A percentile compares a stretch with the other conserved stretches of the same genome.
Evolutionary conservation across 768 basidiomycete species (phyloP).

Genomic region (Gautieria morchelliformis): DNA sequence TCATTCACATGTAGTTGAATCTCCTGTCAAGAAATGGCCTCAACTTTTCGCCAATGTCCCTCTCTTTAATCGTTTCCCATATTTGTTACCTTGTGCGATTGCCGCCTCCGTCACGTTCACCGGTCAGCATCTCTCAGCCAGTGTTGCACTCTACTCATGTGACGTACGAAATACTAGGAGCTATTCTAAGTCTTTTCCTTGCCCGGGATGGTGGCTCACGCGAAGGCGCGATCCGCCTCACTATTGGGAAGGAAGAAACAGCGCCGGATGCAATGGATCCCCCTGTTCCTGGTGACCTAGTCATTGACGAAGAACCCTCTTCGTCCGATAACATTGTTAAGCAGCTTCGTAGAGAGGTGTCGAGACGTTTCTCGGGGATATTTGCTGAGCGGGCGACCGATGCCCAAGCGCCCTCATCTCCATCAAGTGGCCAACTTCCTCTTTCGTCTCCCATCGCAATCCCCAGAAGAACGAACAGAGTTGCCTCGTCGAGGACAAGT

Average conservation of each 20-base stretch:
- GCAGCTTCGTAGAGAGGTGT: conserved; percentile 33
- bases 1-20: conserved; percentile 46
- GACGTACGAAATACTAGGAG: conserved; percentile 40
- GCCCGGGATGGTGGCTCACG: conserved; percentile 86
- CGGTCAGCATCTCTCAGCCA: conserved; percentile 32
- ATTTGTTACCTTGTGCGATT: conserved; percentile 77
- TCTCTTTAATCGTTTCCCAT: conserved; percentile 75
- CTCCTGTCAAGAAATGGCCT: conserved; percentile 83
- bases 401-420: conserved; percentile 22
- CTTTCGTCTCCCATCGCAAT: conserved; percentile 30
- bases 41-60: conserved; percentile 51
- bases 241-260: conserved; percentile 54
- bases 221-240: conserved; percentile 74
- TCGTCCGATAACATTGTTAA: conserved; percentile 26
- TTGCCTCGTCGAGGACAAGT: conserved; percentile 38
- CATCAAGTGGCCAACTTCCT: conserved; percentile 31
- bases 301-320: conserved; percentile 54
- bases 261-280: conserved; percentile 27
- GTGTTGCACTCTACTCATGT: background rate
- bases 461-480: conserved; percentile 25
- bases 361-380: conserved; percentile 48
- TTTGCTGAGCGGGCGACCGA: conserved; percentile 45
- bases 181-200: conserved; percentile 80
- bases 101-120: conserved; percentile 68
- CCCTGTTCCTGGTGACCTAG: conserved; percentile 13